A percentile compares a stretch with the other conserved stretches of the same genome.
These are phyloP conservation scores for Fusarium torreyae DNA, from an alignment of 2,329 filamentous ascomycete species.

Conservation along the genomic window DNA sequence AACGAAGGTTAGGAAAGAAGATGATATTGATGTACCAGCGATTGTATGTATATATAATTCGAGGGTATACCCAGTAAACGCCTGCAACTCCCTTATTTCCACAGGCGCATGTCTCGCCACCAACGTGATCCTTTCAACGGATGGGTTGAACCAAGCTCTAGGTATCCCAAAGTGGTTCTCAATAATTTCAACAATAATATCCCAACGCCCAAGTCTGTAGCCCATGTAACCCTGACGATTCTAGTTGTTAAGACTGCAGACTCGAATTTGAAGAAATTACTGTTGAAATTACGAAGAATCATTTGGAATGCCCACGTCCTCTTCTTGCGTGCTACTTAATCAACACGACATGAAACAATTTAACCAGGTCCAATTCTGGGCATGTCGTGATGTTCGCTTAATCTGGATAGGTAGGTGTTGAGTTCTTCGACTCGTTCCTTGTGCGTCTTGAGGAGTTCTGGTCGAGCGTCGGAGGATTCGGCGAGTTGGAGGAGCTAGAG, in stretches of 20 bases:
- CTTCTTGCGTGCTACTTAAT: neutral
- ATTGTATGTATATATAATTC: neutral
- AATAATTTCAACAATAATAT: too few species aligned
- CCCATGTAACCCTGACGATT: too few species aligned
- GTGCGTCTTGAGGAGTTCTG: constrained; percentile 94
- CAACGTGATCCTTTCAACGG: neutral
- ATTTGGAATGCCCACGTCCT: too few species aligned
- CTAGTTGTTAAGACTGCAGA: too few species aligned
- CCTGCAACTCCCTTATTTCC: constrained; percentile 43
- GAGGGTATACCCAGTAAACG: constrained; percentile 49
- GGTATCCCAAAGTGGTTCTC: too few species aligned
- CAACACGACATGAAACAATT: too few species aligned
- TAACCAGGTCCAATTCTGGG: constrained; percentile 75
- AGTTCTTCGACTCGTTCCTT: constrained; percentile 97
- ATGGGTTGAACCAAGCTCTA: too few species aligned
- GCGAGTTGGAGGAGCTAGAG: constrained; percentile 84
- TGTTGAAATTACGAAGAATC: too few species aligned
- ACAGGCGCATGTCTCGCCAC: neutral
- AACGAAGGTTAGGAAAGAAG: neutral
- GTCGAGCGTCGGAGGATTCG: constrained; percentile 68
- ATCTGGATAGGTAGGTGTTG: constrained; percentile 90
- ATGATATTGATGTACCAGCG: neutral
- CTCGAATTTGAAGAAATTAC: too few species aligned
- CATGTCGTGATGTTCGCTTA: constrained; percentile 99
- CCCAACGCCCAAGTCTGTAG: too few species aligned